These are phyloP conservation scores for Eutrema salsugineum DNA, from an alignment of 441 rosid species.

Conservation along the genomic window DNA sequence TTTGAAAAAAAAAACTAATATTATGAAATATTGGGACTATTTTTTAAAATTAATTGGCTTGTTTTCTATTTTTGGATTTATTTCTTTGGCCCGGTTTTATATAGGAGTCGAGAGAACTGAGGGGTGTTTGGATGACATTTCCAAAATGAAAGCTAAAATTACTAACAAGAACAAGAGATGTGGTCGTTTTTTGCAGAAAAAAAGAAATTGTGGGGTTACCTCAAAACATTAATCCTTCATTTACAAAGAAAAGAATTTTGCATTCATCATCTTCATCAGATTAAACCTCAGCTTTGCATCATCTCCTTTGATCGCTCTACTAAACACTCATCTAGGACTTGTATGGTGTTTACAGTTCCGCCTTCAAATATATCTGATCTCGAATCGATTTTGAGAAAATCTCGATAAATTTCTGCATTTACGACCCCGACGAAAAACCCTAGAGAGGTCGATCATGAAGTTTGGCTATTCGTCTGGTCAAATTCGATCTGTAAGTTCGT, in stretches of 20 bases:
- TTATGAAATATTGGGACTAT: too few species aligned
- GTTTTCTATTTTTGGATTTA: too few species aligned
- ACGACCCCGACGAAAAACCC: not conserved
- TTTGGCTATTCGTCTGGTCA: not conserved
- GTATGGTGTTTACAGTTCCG: not conserved
- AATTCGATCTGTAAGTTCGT: slow-evolving; percentile 18
- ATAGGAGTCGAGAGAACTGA: too few species aligned
- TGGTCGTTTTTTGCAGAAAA: not conserved
- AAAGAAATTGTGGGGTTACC: not conserved
- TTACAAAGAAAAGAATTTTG: not conserved
- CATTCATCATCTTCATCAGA: not conserved
- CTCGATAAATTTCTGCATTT: not conserved
- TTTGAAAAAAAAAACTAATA: too few species aligned
- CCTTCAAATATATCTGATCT: not conserved
- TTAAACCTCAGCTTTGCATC: not conserved
- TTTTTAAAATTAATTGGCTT: too few species aligned
- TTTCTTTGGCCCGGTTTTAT: too few species aligned
- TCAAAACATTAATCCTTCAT: not conserved
- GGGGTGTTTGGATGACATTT: not conserved
- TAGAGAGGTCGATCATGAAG: slow-evolving; percentile 7
- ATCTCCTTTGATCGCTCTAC: not conserved
- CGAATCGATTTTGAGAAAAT: not conserved
- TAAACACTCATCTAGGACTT: not conserved
- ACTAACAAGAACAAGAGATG: not conserved
- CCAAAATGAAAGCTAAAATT: not conserved